phyloP scores from a whole-genome alignment of 345 rosid species.

The Geranium rotundifolium region DNA sequence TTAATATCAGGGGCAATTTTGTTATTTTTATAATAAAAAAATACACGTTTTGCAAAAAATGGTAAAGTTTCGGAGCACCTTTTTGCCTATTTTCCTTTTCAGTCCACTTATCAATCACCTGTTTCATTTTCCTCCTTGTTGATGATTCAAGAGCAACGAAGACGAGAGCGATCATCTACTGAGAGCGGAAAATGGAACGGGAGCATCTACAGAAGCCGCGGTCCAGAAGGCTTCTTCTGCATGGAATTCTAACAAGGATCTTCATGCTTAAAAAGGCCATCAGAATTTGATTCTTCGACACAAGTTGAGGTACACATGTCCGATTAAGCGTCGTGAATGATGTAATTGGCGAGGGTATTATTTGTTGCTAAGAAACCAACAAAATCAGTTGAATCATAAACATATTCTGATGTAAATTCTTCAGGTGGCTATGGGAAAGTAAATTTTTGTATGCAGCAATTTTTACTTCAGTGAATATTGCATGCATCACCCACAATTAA shows the following conservation, averaged over 20 bases:
- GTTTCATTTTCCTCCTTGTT: background rate
- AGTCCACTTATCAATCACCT: too few relatives aligned
- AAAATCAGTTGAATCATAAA: background rate
- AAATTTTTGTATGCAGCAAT: too few relatives aligned
- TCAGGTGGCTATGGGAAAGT: background rate
- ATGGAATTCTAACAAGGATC: constrained; percentile 88
- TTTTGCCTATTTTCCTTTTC: too few relatives aligned
- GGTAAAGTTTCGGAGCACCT: too few relatives aligned
- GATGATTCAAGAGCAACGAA: constrained; percentile 51
- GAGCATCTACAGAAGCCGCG: constrained; percentile 42
- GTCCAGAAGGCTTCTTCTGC: constrained; percentile 52
- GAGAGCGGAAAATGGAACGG: constrained; percentile 60
- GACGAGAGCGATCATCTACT: constrained; percentile 74
- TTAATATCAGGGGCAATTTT: too few relatives aligned
- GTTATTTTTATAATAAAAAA: too few relatives aligned
- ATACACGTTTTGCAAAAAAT: too few relatives aligned
- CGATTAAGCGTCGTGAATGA: background rate
- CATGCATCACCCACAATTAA: too few relatives aligned
- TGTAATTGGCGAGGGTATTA: background rate
- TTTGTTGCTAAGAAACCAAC: background rate
- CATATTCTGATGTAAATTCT: background rate
- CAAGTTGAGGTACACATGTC: background rate
- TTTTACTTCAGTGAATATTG: too few relatives aligned
- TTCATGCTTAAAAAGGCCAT: constrained; percentile 51
- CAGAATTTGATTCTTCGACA: background rate